Evolutionary conservation across 345 rosid species (phyloP).

Genomic region (Corymbia maculata): DNA sequence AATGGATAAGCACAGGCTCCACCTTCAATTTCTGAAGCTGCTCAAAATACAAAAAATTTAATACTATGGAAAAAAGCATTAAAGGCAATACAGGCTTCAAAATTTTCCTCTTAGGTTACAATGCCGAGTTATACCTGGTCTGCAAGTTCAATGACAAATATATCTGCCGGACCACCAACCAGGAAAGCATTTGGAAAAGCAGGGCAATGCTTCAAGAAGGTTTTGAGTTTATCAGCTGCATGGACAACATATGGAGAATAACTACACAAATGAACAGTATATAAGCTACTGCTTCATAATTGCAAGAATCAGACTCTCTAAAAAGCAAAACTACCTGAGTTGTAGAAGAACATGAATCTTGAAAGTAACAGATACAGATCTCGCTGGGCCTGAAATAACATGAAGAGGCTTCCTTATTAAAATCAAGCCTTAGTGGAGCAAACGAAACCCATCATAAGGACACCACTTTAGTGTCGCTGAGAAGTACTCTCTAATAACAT

Average conservation of each 20-base stretch:
- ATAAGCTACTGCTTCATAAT: background rate
- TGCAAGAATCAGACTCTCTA: background rate
- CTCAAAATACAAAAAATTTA: background rate
- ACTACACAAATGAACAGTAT: background rate
- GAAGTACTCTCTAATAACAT: background rate
- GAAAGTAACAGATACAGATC: slow-evolving; percentile 79
- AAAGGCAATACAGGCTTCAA: background rate
- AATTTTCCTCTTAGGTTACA: background rate
- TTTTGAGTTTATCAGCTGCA: slow-evolving; percentile 73
- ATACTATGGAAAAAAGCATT: background rate
- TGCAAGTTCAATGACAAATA: slow-evolving; percentile 85
- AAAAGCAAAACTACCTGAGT: slow-evolving; percentile 45
- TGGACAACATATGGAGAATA: background rate
- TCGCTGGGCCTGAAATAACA: slow-evolving; percentile 61
- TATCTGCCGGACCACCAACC: slow-evolving; percentile 81
- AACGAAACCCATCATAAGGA: background rate
- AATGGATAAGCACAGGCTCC: slow-evolving; percentile 92
- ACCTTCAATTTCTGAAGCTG: slow-evolving; percentile 97
- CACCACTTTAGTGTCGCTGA: background rate
- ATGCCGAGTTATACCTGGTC: slow-evolving; percentile 59
- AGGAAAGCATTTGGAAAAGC: slow-evolving; percentile 78
- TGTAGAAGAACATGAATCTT: slow-evolving; percentile 83
- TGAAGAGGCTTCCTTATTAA: background rate
- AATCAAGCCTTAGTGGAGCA: background rate
- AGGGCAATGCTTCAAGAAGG: slow-evolving; percentile 70